Conservation (phyloP, 2,329 filamentous ascomycete species). For the Botrytis porri region DNA sequence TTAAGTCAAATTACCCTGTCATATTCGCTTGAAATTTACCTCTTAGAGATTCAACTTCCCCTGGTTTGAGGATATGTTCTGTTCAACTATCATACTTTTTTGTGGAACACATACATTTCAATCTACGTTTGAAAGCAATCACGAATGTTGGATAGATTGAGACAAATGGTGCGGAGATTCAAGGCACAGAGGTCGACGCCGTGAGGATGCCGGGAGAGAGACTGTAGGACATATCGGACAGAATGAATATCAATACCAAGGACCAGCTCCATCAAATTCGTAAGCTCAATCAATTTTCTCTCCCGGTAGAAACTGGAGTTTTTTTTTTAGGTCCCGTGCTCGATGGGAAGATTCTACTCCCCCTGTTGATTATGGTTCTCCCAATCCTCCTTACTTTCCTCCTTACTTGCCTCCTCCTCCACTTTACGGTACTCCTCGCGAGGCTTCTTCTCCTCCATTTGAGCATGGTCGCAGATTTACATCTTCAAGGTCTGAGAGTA, state of each 20-base stretch:
- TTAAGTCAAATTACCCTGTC: neutral
- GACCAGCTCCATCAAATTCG: neutral
- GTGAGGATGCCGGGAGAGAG: neutral
- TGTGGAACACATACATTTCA: neutral
- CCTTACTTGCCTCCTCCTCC: neutral
- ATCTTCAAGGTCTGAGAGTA: neutral
- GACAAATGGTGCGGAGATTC: no score
- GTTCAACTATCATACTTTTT: neutral
- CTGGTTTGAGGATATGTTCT: neutral
- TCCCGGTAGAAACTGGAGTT: neutral
- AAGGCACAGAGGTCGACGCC: no score
- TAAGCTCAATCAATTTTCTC: neutral
- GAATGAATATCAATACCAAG: neutral
- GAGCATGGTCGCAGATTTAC: neutral
- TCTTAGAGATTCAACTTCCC: neutral
- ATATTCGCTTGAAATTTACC: neutral
- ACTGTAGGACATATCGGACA: neutral
- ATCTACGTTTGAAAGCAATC: neutral
- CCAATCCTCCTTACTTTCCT: neutral
- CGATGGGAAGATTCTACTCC: neutral
- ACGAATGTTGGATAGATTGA: neutral
- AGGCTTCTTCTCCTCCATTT: neutral
- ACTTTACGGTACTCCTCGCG: neutral
- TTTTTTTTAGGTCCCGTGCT: neutral
- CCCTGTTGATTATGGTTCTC: no score